Base-by-base conservation (phyloP, 768 basidiomycete genomes). In the Hericium coralloides region DNA sequence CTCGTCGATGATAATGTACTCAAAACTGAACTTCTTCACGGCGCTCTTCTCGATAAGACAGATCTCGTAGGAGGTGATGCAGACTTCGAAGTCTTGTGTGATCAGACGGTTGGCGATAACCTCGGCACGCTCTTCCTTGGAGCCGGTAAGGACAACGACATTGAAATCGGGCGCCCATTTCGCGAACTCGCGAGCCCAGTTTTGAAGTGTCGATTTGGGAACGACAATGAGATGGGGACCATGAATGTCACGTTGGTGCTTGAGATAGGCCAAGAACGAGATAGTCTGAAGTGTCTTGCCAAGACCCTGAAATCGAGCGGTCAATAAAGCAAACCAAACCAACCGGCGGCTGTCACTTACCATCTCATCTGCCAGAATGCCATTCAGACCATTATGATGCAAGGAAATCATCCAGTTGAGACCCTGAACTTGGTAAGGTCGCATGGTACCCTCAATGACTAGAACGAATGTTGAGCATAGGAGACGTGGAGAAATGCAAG, bases 261-360 rank as follows among this genome's bases (percentile, higher is more conserved):
- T 93, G 60, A 98, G 85, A 69, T 97, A 98, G 5, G 92, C 83
- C 23, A 98, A 84, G 79, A 99, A 99, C 1, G 95, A 87, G 64
- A 99, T 95, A 0, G 95, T 98, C 74, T 99, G 97, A 0, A 98
- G 79, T 0, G 97, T 99, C 79, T 99, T 99, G 12, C 97, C 95
- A 26, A 99, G 84, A 71, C 95, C 95, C 92, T 93, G 39, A 55
- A 38, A 17, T 8, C 17, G 15, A 5, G 12, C 38, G 17, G 55
- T 57, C 49, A 60, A 49, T 22, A 20, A 31, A 31, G 7, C 8
- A 31, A 6, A 31, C 31, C 31, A 31, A 31, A 9, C 31, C 7
- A 8, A 31, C 10, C 10, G 31, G 10, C 31, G 31, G 18, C 63
- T 70, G 12, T 61, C 18, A 53, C 59, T 38, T 23, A 83, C 79